A percentile compares a stretch with the other conserved stretches of the same genome.
Evolutionary conservation across 768 basidiomycete species (phyloP).

Genomic region (Leccinum fibrillosum): DNA sequence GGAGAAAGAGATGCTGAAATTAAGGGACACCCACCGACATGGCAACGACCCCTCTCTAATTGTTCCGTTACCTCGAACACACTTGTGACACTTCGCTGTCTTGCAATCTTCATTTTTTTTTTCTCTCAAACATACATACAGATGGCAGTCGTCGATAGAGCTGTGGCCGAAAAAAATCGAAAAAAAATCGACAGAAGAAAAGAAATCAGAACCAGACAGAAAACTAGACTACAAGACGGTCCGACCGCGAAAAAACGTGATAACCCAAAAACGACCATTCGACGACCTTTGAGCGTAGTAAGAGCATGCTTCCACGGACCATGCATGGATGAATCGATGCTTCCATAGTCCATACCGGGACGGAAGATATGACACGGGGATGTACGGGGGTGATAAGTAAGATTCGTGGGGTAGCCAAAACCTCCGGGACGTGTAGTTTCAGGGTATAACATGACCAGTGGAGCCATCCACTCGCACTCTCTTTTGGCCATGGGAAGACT

Average conservation of each 20-base stretch:
- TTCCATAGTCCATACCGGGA: slow-evolving; percentile 30
- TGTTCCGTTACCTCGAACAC: neutral
- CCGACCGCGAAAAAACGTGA: slow-evolving; percentile 28
- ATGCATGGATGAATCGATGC: slow-evolving; percentile 25
- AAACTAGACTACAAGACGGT: slow-evolving; percentile 36
- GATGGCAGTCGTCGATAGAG: slow-evolving; percentile 20
- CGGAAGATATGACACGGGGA: slow-evolving; percentile 20
- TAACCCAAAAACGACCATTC: slow-evolving; percentile 33
- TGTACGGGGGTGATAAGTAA: slow-evolving; percentile 18
- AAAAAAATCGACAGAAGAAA: slow-evolving; percentile 2
- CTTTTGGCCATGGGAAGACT: slow-evolving; percentile 54
- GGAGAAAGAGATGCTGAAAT: slow-evolving; percentile 16
- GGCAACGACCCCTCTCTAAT: slow-evolving; percentile 22
- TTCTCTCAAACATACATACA: slow-evolving; percentile 32
- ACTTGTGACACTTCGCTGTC: neutral
- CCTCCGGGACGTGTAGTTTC: slow-evolving; percentile 32
- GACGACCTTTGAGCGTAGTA: slow-evolving; percentile 29
- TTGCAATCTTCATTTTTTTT: slow-evolving; percentile 14
- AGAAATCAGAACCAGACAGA: slow-evolving; percentile 15
- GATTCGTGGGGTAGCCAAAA: slow-evolving; percentile 22
- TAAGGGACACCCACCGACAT: slow-evolving; percentile 23
- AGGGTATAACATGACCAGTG: slow-evolving; percentile 52
- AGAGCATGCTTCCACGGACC: slow-evolving; percentile 28
- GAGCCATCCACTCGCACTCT: slow-evolving; percentile 68
- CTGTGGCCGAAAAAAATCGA: slow-evolving; percentile 19